A percentile compares a stretch with the other conserved stretches of the same genome.
Evolutionary conservation across 2,329 filamentous ascomycete species (phyloP).

Genomic region (Talaromyces atroroseus): DNA sequence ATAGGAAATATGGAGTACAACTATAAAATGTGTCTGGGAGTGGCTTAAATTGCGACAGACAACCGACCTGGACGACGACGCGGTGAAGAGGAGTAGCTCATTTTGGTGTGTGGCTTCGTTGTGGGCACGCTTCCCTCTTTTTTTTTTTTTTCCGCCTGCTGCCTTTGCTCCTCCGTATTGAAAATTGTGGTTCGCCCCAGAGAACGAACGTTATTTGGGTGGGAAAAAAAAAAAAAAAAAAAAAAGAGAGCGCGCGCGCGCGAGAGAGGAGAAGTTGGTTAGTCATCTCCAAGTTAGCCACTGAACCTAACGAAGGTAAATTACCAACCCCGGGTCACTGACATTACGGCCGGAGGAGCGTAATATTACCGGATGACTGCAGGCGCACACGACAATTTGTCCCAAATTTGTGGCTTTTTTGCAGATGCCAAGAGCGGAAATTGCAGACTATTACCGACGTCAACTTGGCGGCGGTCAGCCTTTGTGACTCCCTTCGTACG

Average conservation of each 20-base stretch:
- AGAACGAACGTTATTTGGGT: background rate
- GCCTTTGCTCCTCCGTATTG: background rate
- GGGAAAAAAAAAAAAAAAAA: no score
- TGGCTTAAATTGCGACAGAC: background rate
- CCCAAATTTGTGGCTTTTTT: background rate
- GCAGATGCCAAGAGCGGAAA: background rate
- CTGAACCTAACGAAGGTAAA: background rate
- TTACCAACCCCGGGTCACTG: no score
- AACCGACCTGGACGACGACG: background rate
- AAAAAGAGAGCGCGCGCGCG: background rate
- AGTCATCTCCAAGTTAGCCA: background rate
- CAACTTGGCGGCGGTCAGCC: background rate
- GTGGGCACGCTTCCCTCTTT: background rate
- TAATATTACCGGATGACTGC: background rate
- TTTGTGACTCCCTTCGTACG: background rate
- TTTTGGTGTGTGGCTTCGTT: background rate
- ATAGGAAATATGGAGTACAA: slow-evolving; percentile 5
- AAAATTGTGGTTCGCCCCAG: background rate
- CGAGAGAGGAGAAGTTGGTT: background rate
- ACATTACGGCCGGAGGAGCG: background rate
- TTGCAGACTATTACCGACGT: background rate
- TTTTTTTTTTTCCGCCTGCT: background rate
- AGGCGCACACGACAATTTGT: background rate
- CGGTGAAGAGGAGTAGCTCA: background rate
- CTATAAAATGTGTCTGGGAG: background rate